A percentile compares a stretch with the other conserved stretches of the same genome.
Evolutionary conservation across 2,329 filamentous ascomycete genomes (phyloP).

Genomic region (Didymella lethalis): DNA sequence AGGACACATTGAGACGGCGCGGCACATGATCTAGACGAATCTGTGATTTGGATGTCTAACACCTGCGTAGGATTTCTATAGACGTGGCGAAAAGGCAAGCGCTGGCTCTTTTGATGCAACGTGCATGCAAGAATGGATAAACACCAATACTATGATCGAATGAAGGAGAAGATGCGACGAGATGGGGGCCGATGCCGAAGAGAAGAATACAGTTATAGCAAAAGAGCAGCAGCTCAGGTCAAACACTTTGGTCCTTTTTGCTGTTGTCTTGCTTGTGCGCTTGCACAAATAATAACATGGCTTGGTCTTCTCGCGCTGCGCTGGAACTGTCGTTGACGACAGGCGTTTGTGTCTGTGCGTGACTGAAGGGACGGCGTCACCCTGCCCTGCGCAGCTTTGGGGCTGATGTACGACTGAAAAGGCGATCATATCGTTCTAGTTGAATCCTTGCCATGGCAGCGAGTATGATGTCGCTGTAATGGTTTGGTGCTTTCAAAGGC

Average conservation of each 20-base stretch:
- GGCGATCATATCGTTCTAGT: neutral
- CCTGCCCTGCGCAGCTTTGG: neutral
- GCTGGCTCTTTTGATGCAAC: neutral
- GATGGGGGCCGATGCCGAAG: slow-evolving; percentile 15
- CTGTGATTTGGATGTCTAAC: slow-evolving; percentile 10
- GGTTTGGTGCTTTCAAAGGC: neutral
- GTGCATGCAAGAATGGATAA: neutral
- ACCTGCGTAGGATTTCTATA: slow-evolving; percentile 24
- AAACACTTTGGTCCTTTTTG: slow-evolving; percentile 17
- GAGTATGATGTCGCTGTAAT: neutral
- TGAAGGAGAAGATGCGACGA: neutral
- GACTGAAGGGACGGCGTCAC: neutral
- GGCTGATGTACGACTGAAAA: neutral
- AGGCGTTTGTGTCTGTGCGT: neutral
- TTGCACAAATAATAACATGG: neutral
- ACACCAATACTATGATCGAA: neutral
- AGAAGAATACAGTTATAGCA: neutral
- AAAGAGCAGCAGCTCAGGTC: slow-evolving; percentile 8
- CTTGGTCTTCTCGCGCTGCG: neutral
- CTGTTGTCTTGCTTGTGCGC: slow-evolving; percentile 3
- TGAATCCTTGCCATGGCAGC: neutral
- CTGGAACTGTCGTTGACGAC: neutral
- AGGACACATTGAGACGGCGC: neutral
- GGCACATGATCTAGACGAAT: neutral
- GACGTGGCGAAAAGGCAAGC: slow-evolving; percentile 2